Evolutionary conservation across 352 stramenopile genomes (phyloP).

Genomic region (Pythium sukuiense): DNA sequence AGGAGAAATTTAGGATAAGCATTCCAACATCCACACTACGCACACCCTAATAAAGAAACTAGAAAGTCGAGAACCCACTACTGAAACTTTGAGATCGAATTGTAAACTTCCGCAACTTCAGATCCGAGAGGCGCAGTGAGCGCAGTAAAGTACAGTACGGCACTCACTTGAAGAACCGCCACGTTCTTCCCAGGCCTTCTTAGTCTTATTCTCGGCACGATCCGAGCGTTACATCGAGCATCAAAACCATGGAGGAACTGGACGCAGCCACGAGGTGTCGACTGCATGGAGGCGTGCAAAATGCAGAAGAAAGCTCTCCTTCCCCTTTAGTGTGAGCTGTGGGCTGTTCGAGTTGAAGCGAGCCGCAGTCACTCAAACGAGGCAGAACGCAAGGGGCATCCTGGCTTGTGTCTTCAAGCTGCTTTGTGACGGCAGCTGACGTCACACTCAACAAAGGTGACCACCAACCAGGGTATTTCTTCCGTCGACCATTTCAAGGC

Average conservation of each 20-base stretch:
- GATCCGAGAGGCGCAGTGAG: neutral
- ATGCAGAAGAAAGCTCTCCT: neutral
- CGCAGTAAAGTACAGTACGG: neutral
- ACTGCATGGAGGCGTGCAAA: neutral
- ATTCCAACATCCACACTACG: no score
- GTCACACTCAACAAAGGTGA: slow-evolving; percentile 6
- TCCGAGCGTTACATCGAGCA: slow-evolving; percentile 5
- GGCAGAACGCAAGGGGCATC: neutral
- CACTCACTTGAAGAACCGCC: neutral
- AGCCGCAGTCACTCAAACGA: neutral
- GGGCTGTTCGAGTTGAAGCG: neutral
- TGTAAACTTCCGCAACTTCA: neutral
- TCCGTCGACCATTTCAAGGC: neutral
- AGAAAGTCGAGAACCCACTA: no score
- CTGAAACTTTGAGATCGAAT: no score
- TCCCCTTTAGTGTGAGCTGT: neutral
- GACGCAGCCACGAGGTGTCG: neutral
- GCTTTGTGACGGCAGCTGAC: slow-evolving; percentile 17
- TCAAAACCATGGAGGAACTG: slow-evolving; percentile 8
- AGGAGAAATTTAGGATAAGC: neutral
- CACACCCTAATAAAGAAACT: neutral
- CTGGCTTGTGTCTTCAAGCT: slow-evolving; percentile 15
- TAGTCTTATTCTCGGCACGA: slow-evolving; percentile 5
- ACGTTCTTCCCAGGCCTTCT: neutral
- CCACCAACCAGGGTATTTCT: slow-evolving; percentile 12